Evolutionary conservation across 352 stramenopile genomes (phyloP).

Genomic region (Phytopythium vexans): DNA sequence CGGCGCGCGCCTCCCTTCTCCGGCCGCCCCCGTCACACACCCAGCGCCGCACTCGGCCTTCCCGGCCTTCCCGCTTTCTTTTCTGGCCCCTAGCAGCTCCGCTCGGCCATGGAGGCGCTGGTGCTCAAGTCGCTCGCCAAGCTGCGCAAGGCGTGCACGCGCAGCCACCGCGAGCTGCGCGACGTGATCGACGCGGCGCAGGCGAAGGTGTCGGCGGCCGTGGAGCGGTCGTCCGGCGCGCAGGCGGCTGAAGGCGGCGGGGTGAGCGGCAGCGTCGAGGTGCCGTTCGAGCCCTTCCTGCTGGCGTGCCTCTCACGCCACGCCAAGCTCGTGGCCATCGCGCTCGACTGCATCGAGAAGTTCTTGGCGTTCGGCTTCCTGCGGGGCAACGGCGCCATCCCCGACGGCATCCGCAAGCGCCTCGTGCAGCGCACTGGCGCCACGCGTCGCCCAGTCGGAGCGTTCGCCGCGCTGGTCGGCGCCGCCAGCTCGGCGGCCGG

Average conservation of each 20-base stretch:
- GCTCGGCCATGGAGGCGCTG: slow-evolving; percentile 47
- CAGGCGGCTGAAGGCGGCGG: slow-evolving; percentile 10
- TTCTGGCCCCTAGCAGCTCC: too few species aligned
- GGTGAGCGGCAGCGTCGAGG: slow-evolving; percentile 31
- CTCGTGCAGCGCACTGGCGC: slow-evolving; percentile 56
- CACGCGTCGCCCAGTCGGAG: slow-evolving; percentile 6
- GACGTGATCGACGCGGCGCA: slow-evolving; percentile 61
- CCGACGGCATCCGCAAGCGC: slow-evolving; percentile 56
- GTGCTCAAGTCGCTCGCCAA: slow-evolving; percentile 74
- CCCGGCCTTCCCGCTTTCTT: too few species aligned
- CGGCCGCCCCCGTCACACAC: too few species aligned
- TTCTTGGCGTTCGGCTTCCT: slow-evolving; percentile 88
- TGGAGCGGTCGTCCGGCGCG: slow-evolving; percentile 12
- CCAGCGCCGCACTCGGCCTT: too few species aligned
- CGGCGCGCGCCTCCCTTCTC: too few species aligned
- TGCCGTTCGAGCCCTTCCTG: slow-evolving; percentile 75
- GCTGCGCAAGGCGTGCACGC: slow-evolving; percentile 70
- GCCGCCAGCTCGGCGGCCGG: slow-evolving; percentile 7
- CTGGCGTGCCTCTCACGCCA: slow-evolving; percentile 71
- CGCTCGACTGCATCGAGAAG: slow-evolving; percentile 90
- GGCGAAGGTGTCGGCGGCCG: slow-evolving; percentile 32
- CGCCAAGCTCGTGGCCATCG: slow-evolving; percentile 71
- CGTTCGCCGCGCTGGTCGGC: slow-evolving; percentile 8
- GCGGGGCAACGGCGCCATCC: slow-evolving; percentile 54
- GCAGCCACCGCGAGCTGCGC: slow-evolving; percentile 72